phyloP scores from a whole-genome alignment of 176 grass and related monocot species.

The Stipa capillata region DNA sequence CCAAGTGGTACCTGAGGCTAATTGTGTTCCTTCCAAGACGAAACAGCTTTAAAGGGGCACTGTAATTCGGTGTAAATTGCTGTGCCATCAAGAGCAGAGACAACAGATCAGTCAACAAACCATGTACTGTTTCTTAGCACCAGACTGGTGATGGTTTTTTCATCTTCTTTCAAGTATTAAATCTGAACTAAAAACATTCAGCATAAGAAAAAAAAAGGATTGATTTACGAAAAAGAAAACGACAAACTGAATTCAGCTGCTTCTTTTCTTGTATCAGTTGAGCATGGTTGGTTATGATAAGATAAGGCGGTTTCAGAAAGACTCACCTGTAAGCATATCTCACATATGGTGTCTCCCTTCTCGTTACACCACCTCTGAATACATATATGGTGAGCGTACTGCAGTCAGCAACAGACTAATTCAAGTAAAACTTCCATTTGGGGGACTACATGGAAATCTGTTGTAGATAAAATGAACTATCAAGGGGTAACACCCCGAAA shows the following conservation, averaged over 20 bases:
- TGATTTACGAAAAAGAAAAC: neutral
- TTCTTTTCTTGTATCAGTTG: constrained; percentile 1
- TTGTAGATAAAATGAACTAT: neutral
- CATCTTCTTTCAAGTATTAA: neutral
- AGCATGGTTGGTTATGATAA: neutral
- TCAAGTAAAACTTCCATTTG: constrained; percentile 5
- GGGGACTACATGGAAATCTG: neutral
- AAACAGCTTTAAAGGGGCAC: constrained; percentile 48
- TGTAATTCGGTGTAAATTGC: constrained; percentile 57
- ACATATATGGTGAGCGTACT: constrained; percentile 81
- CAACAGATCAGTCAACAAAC: neutral
- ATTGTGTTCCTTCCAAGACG: constrained; percentile 40
- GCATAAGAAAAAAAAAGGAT: neutral
- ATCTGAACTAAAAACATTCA: neutral
- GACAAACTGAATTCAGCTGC: neutral
- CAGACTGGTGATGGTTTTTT: neutral
- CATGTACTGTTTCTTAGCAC: neutral
- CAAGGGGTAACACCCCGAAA: neutral
- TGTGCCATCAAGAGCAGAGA: constrained; percentile 16
- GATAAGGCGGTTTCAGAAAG: constrained; percentile 5
- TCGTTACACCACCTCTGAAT: constrained; percentile 88
- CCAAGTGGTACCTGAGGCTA: constrained; percentile 38
- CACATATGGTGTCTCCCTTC: constrained; percentile 70
- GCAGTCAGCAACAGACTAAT: constrained; percentile 18
- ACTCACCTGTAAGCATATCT: constrained; percentile 89